phyloP scores from a whole-genome alignment of 352 stramenopile genomes.

The Globisporangium orthogonon region DNA sequence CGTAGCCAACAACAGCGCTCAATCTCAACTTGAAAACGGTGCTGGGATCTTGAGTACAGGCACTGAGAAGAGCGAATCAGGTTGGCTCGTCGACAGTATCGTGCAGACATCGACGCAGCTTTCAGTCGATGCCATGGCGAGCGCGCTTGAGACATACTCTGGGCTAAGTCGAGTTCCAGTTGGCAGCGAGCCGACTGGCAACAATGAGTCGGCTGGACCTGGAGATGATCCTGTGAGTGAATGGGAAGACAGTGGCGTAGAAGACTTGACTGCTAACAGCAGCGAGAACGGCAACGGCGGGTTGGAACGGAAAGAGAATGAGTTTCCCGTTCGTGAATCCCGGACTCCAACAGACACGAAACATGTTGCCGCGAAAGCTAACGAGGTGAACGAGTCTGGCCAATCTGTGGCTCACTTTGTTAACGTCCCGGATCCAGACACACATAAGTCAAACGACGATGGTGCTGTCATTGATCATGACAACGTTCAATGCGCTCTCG shows the following conservation, averaged over 20 bases:
- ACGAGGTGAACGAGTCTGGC: not conserved
- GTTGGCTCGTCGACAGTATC: slow-evolving; percentile 4
- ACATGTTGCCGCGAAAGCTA: not conserved
- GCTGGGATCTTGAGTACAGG: not conserved
- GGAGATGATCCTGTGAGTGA: not conserved
- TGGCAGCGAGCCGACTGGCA: too few species aligned
- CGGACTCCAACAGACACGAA: not conserved
- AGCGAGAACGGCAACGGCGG: too few species aligned
- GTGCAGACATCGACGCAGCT: slow-evolving; percentile 1
- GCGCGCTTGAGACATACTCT: slow-evolving; percentile 8
- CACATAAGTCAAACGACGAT: not conserved
- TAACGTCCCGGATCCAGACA: not conserved
- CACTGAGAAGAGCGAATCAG: too few species aligned
- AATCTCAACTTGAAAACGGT: not conserved
- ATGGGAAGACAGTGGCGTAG: not conserved
- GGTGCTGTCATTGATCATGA: not conserved
- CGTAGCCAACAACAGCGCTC: too few species aligned
- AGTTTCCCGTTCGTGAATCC: not conserved
- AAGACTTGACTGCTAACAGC: not conserved
- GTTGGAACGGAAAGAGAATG: not conserved
- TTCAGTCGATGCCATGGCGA: slow-evolving; percentile 1
- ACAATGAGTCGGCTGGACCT: not conserved
- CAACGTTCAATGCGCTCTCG: not conserved
- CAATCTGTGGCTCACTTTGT: not conserved
- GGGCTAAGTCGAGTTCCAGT: not conserved